Evolutionary conservation across 1,284 basidiomycete genomes (phyloP).

Genomic region (Vanrija humicola): DNA sequence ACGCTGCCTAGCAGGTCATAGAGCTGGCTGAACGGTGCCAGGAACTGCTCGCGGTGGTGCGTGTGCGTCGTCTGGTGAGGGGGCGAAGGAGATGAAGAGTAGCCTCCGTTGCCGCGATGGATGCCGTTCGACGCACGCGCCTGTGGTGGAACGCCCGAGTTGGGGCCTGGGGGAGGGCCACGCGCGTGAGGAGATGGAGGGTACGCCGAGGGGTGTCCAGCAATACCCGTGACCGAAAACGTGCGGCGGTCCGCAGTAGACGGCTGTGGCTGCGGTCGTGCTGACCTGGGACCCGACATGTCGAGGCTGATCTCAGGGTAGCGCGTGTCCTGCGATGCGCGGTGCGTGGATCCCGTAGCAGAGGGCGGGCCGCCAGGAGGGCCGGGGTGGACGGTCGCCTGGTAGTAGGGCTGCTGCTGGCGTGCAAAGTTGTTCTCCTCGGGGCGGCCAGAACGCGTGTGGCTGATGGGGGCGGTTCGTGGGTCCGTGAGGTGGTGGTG

Average conservation of each 20-base stretch:
- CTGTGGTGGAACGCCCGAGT: neutral
- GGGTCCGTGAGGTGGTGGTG: slow-evolving; percentile 32
- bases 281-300: neutral
- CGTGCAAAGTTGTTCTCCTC: slow-evolving; percentile 37
- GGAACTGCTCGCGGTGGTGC: slow-evolving; percentile 25
- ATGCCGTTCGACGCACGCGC: slow-evolving; percentile 7
- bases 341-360: too few relatives aligned
- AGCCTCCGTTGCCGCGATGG: slow-evolving; percentile 16
- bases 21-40: slow-evolving; percentile 30
- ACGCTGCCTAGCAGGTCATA: slow-evolving; percentile 37
- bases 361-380: too few relatives aligned
- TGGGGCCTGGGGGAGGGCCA: too few relatives aligned
- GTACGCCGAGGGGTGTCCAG: slow-evolving; percentile 9
- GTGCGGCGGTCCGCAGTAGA: slow-evolving; percentile 25
- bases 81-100: slow-evolving; percentile 19
- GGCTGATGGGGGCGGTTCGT: slow-evolving; percentile 31
- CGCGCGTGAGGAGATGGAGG: slow-evolving; percentile 12
- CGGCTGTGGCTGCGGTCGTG: slow-evolving; percentile 6
- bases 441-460: slow-evolving; percentile 18
- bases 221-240: slow-evolving; percentile 18
- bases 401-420: slow-evolving; percentile 29
- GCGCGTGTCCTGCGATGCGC: slow-evolving; percentile 3
- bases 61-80: slow-evolving; percentile 2
- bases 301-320: slow-evolving; percentile 4
- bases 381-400: neutral